Conservation (phyloP, 129 eudicot genomes). For the Erigeron canadensis region DNA sequence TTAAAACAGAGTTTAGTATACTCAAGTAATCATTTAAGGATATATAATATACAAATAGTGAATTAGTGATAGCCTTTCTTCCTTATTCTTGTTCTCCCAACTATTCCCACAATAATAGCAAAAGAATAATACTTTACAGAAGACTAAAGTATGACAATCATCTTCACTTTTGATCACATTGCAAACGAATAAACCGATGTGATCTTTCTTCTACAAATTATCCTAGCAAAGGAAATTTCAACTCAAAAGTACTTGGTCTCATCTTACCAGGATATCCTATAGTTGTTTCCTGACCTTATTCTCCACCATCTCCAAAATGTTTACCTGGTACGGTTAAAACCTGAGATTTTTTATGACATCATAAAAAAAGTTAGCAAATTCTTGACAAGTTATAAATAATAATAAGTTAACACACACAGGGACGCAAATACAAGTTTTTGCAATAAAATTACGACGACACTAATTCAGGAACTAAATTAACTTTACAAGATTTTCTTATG, state of each 20-base stretch:
- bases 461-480: not conserved
- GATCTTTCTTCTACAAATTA: no score
- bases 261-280: no score
- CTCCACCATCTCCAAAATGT: not conserved
- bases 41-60: not conserved
- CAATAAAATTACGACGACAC: not conserved
- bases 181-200: not conserved
- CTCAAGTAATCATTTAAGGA: not conserved
- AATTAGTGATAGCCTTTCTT: conserved; percentile 4
- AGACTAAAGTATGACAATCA: not conserved
- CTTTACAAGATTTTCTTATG: conserved; percentile 12
- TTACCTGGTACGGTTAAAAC: not conserved
- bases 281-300: no score
- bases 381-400: no score
- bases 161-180: not conserved
- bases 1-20: not conserved
- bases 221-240: no score
- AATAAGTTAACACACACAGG: no score
- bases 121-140: not conserved
- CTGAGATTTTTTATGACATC: no score
- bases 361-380: no score
- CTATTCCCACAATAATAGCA: conserved; percentile 7
- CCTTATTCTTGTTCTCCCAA: conserved; percentile 1
- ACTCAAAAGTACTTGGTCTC: no score
- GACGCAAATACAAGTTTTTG: not conserved